These are phyloP conservation scores for Symbiodinium pilosum DNA, from an alignment of 73 alveolate genomes.

Conservation along the genomic window DNA sequence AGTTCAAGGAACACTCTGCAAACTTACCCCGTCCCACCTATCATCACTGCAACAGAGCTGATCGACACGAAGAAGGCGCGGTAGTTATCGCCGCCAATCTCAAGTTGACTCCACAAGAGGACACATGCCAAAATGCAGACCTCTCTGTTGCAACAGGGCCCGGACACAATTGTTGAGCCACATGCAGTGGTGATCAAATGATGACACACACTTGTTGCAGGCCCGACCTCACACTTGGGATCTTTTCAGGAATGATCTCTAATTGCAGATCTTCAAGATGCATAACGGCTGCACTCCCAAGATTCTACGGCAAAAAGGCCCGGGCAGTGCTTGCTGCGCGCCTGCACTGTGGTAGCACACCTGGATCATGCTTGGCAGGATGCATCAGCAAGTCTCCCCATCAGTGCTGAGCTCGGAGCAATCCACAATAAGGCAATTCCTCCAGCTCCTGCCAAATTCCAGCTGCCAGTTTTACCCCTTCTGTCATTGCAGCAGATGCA, in stretches of 20 bases:
- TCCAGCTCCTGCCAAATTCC: constrained; percentile 56
- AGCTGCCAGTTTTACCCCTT: no score
- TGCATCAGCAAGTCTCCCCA: no score
- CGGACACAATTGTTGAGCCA: constrained; percentile 86
- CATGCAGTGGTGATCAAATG: constrained; percentile 88
- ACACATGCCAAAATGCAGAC: background rate
- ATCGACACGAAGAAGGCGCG: constrained; percentile 80
- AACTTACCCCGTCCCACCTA: constrained; percentile 6
- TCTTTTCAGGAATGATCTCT: background rate
- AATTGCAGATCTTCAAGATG: no score
- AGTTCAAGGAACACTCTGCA: background rate
- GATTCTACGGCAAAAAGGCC: background rate
- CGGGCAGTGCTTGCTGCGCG: constrained; percentile 75
- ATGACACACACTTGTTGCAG: constrained; percentile 61
- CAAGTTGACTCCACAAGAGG: background rate
- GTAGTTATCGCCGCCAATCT: constrained; percentile 89
- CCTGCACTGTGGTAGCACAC: constrained; percentile 88
- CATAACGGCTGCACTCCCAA: background rate
- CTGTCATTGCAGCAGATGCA: no score
- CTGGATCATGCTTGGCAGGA: background rate
- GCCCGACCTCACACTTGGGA: constrained; percentile 15
- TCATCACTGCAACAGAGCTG: constrained; percentile 88
- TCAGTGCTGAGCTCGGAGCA: background rate
- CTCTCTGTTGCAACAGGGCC: background rate
- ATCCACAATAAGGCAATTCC: constrained; percentile 79